These are phyloP conservation scores for Vigna trinervia DNA, from an alignment of 306 rosid genomes.

Conservation along the genomic window DNA sequence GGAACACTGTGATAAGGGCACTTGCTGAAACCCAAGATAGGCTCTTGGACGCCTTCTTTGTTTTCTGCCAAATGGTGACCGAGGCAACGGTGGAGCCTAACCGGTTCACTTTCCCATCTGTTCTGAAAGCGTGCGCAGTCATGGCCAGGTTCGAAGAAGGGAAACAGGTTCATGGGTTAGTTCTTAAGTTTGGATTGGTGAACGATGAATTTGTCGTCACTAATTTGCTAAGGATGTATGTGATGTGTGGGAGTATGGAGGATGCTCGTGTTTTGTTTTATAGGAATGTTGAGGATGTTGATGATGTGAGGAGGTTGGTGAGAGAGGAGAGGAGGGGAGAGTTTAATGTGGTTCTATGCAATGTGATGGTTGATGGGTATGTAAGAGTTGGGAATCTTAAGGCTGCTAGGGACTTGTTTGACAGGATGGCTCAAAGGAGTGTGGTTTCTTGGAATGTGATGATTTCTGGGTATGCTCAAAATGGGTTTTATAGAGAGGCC, in stretches of 20 bases:
- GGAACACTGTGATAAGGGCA: conserved; percentile 14
- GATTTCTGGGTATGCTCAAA: conserved; percentile 18
- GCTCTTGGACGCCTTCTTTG: neutral
- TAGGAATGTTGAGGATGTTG: conserved; percentile 2
- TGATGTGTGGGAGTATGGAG: conserved; percentile 19
- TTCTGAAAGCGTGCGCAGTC: neutral
- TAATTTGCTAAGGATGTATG: conserved; percentile 1
- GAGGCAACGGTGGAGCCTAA: conserved; percentile 8
- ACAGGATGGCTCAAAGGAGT: conserved; percentile 4
- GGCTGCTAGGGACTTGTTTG: conserved; percentile 13
- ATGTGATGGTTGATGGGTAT: conserved; percentile 23
- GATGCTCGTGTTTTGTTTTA: neutral
- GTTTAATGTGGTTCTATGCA: conserved; percentile 21
- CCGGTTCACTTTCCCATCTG: conserved; percentile 11
- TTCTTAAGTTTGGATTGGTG: neutral
- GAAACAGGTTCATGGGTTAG: conserved; percentile 4
- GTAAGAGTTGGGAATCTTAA: neutral
- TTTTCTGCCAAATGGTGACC: neutral
- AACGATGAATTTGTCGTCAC: conserved; percentile 6
- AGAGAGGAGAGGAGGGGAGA: conserved; percentile 14
- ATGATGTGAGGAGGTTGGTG: neutral
- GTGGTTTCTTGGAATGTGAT: conserved; percentile 18
- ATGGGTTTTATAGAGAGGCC: conserved; percentile 7
- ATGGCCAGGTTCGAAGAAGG: conserved; percentile 8
- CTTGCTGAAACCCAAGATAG: conserved; percentile 7